Percentiles rank a stretch among this genome's conserved stretches.
Conservation (phyloP, 2,329 filamentous ascomycete species). For the Nemania sp. region DNA sequence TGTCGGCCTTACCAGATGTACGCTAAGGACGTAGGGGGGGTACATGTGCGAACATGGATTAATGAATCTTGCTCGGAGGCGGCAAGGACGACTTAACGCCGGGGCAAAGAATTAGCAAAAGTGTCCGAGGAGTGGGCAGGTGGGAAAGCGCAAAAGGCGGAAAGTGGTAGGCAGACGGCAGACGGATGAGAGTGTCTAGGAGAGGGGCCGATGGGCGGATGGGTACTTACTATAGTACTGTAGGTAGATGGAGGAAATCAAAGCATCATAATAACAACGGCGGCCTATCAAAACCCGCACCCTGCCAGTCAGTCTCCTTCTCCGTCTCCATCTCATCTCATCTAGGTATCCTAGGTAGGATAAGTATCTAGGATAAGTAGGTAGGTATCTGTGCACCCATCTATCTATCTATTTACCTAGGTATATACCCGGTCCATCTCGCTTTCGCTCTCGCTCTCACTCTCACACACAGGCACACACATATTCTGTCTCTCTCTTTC, state of each 20-base stretch:
- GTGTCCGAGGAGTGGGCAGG: conserved; percentile 16
- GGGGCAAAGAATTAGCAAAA: conserved; percentile 19
- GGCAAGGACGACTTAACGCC: conserved; percentile 32
- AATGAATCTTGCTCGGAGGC: conserved; percentile 34
- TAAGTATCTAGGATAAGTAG: no score
- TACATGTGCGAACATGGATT: not conserved
- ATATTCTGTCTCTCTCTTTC: no score
- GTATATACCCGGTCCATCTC: conserved; percentile 19
- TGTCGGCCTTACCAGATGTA: no score
- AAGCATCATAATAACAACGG: conserved; percentile 38
- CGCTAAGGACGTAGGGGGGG: not conserved
- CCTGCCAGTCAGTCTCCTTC: not conserved
- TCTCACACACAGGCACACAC: no score
- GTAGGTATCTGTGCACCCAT: not conserved
- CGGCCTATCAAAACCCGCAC: conserved; percentile 27
- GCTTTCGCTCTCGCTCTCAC: conserved; percentile 1
- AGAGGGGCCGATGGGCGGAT: conserved; percentile 19
- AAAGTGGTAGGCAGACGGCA: conserved; percentile 8
- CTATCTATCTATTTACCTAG: not conserved
- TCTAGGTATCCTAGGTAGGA: conserved; percentile 8
- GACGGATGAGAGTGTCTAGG: not conserved
- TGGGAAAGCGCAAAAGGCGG: conserved; percentile 22
- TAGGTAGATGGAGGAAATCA: no score
- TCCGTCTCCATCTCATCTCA: not conserved
- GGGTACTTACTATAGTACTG: no score